phyloP scores from a whole-genome alignment of 176 grass and related monocot species.

The Raddia guianensis region DNA sequence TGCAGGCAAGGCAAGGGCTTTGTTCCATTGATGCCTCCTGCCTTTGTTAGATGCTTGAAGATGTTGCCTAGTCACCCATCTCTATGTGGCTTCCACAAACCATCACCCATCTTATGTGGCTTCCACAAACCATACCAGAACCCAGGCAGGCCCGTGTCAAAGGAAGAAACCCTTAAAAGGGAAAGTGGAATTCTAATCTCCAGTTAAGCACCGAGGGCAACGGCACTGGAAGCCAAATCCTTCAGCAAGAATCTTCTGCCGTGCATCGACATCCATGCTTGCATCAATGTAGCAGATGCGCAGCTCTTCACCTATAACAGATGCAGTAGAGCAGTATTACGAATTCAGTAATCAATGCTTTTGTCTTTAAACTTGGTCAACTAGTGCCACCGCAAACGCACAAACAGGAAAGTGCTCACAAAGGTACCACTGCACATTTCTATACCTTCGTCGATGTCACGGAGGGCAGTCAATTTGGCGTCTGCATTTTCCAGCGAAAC shows the following conservation, averaged over 20 bases:
- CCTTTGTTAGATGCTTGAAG: background rate
- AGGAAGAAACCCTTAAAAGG: background rate
- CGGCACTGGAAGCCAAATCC: constrained; percentile 79
- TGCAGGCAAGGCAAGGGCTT: background rate
- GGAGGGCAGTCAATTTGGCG: constrained; percentile 71
- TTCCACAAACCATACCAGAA: constrained; percentile 14
- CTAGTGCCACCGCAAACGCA: background rate
- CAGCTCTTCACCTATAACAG: constrained; percentile 70
- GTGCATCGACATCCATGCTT: constrained; percentile 72
- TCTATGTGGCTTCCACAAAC: constrained; percentile 11
- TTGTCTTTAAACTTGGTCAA: background rate
- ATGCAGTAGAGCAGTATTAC: constrained; percentile 19
- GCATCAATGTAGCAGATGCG: constrained; percentile 91
- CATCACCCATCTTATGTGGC: background rate
- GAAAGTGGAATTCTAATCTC: constrained; percentile 50
- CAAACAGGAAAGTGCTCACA: background rate
- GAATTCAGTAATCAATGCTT: background rate
- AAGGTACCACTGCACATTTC: background rate
- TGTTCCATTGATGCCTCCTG: background rate
- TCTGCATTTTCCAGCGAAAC: constrained; percentile 72
- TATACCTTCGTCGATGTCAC: constrained; percentile 72
- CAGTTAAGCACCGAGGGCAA: constrained; percentile 67
- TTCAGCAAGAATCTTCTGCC: constrained; percentile 78
- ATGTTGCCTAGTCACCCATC: background rate
- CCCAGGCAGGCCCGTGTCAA: background rate